Conservation (phyloP, 495 filamentous ascomycete genomes). For the Daldinia grandis region DNA sequence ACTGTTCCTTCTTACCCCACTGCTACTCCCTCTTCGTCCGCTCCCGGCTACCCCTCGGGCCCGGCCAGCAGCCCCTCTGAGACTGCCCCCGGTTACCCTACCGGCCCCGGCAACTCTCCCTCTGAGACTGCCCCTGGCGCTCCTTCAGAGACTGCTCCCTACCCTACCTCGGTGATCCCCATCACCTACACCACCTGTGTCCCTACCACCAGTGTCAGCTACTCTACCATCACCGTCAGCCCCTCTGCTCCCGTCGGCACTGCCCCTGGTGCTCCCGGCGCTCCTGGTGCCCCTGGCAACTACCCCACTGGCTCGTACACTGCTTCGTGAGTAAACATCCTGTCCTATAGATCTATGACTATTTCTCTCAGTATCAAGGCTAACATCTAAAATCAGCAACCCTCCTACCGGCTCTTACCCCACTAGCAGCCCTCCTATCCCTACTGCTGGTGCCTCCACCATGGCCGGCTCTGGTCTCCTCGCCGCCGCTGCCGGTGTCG, state of each 20-base stretch:
- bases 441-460: slow-evolving; percentile 57
- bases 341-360: neutral
- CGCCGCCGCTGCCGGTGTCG: slow-evolving; percentile 61
- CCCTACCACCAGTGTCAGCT: slow-evolving; percentile 57
- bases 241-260: slow-evolving; percentile 52
- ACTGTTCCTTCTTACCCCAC: slow-evolving; percentile 46
- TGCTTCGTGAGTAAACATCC: slow-evolving; percentile 41
- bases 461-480: slow-evolving; percentile 55
- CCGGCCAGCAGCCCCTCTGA: neutral
- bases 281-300: neutral
- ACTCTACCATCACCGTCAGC: slow-evolving; percentile 57
- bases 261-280: slow-evolving; percentile 12
- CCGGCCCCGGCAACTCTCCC: slow-evolving; percentile 31
- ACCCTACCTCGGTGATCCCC: slow-evolving; percentile 59
- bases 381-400: slow-evolving; percentile 30
- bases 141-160: slow-evolving; percentile 23
- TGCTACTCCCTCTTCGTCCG: slow-evolving; percentile 44
- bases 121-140: slow-evolving; percentile 21
- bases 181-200: slow-evolving; percentile 48
- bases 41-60: slow-evolving; percentile 28
- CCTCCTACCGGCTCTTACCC: slow-evolving; percentile 38
- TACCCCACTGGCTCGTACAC: slow-evolving; percentile 45
- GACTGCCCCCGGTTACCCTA: slow-evolving; percentile 33
- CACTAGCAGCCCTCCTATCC: slow-evolving; percentile 47
- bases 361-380: neutral